These are phyloP conservation scores for Hypoxylon cercidicola DNA, from an alignment of 495 filamentous ascomycete species.

Conservation along the genomic window DNA sequence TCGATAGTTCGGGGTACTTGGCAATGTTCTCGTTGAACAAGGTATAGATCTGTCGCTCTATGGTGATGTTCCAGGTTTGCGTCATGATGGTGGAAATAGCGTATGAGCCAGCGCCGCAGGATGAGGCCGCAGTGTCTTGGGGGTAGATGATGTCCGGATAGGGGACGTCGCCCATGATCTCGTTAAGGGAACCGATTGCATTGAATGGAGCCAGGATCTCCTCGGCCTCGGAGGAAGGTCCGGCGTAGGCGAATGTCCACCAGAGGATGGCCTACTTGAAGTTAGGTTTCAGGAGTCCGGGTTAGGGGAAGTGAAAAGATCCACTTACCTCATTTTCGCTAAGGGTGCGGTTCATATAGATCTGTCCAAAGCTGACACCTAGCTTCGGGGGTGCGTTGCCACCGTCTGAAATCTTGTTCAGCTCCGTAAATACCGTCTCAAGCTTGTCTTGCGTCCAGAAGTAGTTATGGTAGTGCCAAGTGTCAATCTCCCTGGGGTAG, in stretches of 20 bases:
- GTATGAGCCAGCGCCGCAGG: neutral
- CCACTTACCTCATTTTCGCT: slow-evolving; percentile 41
- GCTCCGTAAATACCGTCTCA: slow-evolving; percentile 40
- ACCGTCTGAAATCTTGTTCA: slow-evolving; percentile 40
- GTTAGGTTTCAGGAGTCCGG: too few species aligned
- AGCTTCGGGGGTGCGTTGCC: slow-evolving; percentile 49
- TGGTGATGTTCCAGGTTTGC: slow-evolving; percentile 36
- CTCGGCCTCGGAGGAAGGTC: slow-evolving; percentile 29
- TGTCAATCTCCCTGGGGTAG: slow-evolving; percentile 39
- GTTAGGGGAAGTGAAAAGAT: neutral
- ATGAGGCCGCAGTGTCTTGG: slow-evolving; percentile 5
- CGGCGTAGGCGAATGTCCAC: slow-evolving; percentile 41
- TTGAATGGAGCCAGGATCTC: slow-evolving; percentile 33
- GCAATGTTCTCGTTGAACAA: slow-evolving; percentile 9
- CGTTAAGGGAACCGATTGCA: slow-evolving; percentile 21
- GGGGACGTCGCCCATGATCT: slow-evolving; percentile 25
- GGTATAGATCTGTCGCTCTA: slow-evolving; percentile 38
- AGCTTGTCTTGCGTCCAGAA: slow-evolving; percentile 54
- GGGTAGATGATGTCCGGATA: slow-evolving; percentile 20
- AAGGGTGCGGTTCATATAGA: slow-evolving; percentile 46
- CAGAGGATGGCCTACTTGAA: slow-evolving; percentile 14
- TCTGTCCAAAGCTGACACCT: slow-evolving; percentile 56
- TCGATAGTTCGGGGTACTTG: slow-evolving; percentile 24
- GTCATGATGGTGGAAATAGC: slow-evolving; percentile 7
- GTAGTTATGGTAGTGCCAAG: slow-evolving; percentile 55